Conservation (phyloP, 2,329 filamentous ascomycete genomes). For the Xylariaceae sp. region DNA sequence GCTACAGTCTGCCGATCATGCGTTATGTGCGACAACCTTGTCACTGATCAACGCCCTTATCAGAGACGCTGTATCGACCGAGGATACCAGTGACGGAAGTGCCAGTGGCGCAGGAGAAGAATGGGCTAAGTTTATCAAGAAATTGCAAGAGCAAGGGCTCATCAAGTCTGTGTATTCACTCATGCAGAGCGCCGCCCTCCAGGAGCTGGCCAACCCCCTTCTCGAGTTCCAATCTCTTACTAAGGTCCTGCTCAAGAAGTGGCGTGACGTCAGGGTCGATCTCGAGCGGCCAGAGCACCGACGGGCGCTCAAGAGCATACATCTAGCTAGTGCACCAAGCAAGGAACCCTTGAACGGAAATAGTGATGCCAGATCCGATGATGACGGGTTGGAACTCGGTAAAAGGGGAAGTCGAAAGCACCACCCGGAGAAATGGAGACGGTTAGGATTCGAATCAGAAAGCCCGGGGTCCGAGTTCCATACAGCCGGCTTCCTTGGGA, state of each 20-base stretch:
- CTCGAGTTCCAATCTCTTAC: constrained; percentile 91
- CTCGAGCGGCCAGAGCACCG: constrained; percentile 84
- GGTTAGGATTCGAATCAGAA: constrained; percentile 87
- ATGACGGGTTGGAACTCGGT: constrained; percentile 36
- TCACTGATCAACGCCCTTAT: constrained; percentile 95
- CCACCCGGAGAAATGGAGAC: constrained; percentile 86
- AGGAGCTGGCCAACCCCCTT: constrained; percentile 83
- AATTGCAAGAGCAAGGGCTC: constrained; percentile 84
- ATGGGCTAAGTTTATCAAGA: constrained; percentile 94
- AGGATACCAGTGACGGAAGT: constrained; percentile 44
- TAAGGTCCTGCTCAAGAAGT: constrained; percentile 80
- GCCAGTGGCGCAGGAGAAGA: constrained; percentile 52
- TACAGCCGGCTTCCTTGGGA: constrained; percentile 78
- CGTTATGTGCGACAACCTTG: constrained; percentile 88
- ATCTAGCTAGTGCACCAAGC: constrained; percentile 70
- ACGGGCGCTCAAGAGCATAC: constrained; percentile 76
- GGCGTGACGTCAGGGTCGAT: constrained; percentile 80
- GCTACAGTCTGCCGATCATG: constrained; percentile 89
- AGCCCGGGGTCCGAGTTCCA: constrained; percentile 83
- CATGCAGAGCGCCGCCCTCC: constrained; percentile 89
- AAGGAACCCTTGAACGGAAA: constrained; percentile 28
- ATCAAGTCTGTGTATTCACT: constrained; percentile 87
- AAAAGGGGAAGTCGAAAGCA: constrained; percentile 65
- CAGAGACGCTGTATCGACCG: constrained; percentile 78
- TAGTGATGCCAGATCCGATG: constrained; percentile 29